Base-by-base conservation (phyloP, 2,329 filamentous ascomycete species). In the Aureobasidium subglaciale region DNA sequence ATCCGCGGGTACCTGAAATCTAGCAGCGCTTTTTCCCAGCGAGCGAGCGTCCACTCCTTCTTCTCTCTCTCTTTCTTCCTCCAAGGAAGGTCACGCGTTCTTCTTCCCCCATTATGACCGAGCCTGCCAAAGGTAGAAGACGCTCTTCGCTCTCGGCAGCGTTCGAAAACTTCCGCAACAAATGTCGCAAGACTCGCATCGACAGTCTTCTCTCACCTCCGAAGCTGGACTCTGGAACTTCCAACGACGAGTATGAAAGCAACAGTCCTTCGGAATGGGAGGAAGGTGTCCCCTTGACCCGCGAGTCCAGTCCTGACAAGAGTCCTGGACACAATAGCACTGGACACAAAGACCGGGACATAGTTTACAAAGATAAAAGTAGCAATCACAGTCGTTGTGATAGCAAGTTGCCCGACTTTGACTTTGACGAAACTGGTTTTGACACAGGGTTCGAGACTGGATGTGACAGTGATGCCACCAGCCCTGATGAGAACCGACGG, bases 201-300 rank as follows among this genome's bases (percentile, higher is more conserved):
- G 50, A 55, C 30, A 55, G 50, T 32, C 40, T 55, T 13, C 40
- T 55, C 15, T 55, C 50, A 5, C 50, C 50, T 18, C 50, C 50
- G 3, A 40, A 52, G 3, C 25, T 40, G 15, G 48, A 41, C 6
- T 52, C 48, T 24, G 48, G 25, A 15, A 35, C 29, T 20, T 27
- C 22, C 2, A 27, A 27, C 15, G 46, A 50, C 18, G 32, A 32
- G 5, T 24, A 30, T 3, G 16, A n/a, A 2, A 22, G 20, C 5
- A 16, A 13, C 4, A 29, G 34, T 10, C 3, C 34, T 6, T 40
- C 35, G 9, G 35, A 30, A 7, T 10, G 1, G 5, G n/a, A n/a
- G n/a, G 48, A 40, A 24, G 48, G 48, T 5, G 35, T 40, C 3
- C 35, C 25, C 7, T 22, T 40, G 35, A 30, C 32, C 2, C 4